phyloP scores from a whole-genome alignment of 768 basidiomycete species.

The Chiua virens region DNA sequence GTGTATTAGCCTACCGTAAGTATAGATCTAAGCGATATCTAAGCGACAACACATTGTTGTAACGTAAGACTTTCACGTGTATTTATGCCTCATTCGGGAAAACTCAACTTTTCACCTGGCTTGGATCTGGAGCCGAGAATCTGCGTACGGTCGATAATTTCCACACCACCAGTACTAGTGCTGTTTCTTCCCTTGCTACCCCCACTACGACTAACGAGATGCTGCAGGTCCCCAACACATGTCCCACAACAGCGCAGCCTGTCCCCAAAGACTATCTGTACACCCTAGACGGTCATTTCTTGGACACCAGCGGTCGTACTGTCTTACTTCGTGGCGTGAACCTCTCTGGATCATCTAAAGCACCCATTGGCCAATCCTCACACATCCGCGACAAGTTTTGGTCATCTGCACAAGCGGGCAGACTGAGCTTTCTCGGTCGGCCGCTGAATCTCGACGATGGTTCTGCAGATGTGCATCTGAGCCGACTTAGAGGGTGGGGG shows the following conservation, averaged over 20 bases:
- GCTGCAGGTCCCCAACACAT: constrained; percentile 21
- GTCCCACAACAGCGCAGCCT: constrained; percentile 16
- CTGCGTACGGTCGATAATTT: too few species aligned
- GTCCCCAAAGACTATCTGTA: constrained; percentile 49
- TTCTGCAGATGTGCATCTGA: constrained; percentile 81
- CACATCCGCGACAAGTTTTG: constrained; percentile 76
- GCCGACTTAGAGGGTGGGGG: constrained; percentile 86
- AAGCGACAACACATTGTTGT: too few species aligned
- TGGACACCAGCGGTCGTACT: constrained; percentile 73
- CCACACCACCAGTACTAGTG: too few species aligned
- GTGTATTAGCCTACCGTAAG: too few species aligned
- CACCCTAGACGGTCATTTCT: constrained; percentile 66
- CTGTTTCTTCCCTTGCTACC: background rate
- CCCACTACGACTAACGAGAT: constrained; percentile 9
- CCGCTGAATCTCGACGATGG: constrained; percentile 86
- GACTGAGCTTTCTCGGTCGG: constrained; percentile 68
- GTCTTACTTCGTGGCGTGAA: constrained; percentile 91
- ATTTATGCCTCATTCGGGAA: too few species aligned
- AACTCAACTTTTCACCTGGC: too few species aligned
- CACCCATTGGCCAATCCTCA: constrained; percentile 69
- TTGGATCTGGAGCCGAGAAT: too few species aligned
- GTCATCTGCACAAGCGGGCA: constrained; percentile 71
- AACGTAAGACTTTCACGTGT: too few species aligned
- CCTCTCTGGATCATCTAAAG: constrained; percentile 85
- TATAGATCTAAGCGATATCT: too few species aligned